phyloP scores from a whole-genome alignment of 306 rosid genomes.

The Delonix regia region DNA sequence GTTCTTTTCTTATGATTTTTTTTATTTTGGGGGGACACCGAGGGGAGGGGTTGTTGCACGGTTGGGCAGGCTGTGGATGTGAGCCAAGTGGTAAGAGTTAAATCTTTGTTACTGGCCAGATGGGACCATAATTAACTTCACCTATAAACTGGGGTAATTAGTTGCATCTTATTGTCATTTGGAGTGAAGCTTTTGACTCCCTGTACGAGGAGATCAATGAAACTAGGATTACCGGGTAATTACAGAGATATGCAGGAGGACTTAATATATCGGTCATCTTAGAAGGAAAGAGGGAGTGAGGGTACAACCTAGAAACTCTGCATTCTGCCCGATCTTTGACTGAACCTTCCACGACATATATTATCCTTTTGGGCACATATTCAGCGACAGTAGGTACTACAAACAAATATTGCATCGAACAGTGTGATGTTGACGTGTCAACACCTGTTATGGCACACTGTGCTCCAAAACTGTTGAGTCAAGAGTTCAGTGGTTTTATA shows the following conservation, averaged over 20 bases:
- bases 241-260: not conserved
- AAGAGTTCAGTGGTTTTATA: slow-evolving; percentile 13
- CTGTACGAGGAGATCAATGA: no score
- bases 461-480: slow-evolving; percentile 9
- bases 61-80: not conserved
- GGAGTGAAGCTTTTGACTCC: not conserved
- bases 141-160: not conserved
- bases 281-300: not conserved
- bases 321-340: slow-evolving; percentile 15
- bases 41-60: not conserved
- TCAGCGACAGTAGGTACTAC: not conserved
- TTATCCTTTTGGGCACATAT: not conserved
- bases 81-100: not conserved
- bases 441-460: slow-evolving; percentile 1
- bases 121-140: not conserved
- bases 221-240: not conserved
- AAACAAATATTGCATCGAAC: not conserved
- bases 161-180: not conserved
- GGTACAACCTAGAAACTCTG: slow-evolving; percentile 8
- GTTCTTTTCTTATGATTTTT: not conserved
- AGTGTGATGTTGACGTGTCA: slow-evolving; percentile 12
- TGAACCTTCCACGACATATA: not conserved
- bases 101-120: slow-evolving; percentile 19
- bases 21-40: not conserved
- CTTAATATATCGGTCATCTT: not conserved